phyloP scores from a whole-genome alignment of 306 rosid species.

The Rubus parviflorus region DNA sequence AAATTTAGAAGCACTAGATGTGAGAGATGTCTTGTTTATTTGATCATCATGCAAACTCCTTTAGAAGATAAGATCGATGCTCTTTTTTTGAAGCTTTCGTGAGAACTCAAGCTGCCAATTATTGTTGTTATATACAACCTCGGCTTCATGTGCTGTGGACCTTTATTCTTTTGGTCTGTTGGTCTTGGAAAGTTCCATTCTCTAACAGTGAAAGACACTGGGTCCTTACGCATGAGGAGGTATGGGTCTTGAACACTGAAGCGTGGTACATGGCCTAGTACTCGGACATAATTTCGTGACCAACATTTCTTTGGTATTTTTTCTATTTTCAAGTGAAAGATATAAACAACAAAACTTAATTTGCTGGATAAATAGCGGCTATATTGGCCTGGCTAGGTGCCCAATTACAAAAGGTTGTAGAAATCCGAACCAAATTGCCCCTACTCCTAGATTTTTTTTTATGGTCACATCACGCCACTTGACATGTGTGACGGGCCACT shows the following conservation, averaged over 20 bases:
- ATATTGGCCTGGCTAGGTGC: too few species aligned
- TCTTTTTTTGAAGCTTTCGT: background rate
- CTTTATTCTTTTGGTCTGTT: background rate
- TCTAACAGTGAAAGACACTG: background rate
- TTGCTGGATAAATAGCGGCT: too few species aligned
- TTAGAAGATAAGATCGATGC: too few species aligned
- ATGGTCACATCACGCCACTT: too few species aligned
- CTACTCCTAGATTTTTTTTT: too few species aligned
- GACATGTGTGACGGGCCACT: too few species aligned
- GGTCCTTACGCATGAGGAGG: background rate
- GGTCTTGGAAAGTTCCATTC: background rate
- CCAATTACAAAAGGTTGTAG: too few species aligned
- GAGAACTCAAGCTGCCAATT: background rate
- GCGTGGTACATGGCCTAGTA: background rate
- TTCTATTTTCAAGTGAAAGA: background rate
- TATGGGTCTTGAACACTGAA: background rate
- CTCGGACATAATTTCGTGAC: background rate
- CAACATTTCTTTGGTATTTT: background rate
- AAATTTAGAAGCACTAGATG: too few species aligned
- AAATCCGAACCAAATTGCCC: too few species aligned
- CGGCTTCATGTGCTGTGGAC: conserved; percentile 6
- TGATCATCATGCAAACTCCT: background rate
- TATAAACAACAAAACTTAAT: too few species aligned
- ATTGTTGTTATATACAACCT: background rate
- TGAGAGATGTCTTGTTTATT: background rate